phyloP scores from a whole-genome alignment of 352 stramenopile species.

The Phytopythium aichiense region DNA sequence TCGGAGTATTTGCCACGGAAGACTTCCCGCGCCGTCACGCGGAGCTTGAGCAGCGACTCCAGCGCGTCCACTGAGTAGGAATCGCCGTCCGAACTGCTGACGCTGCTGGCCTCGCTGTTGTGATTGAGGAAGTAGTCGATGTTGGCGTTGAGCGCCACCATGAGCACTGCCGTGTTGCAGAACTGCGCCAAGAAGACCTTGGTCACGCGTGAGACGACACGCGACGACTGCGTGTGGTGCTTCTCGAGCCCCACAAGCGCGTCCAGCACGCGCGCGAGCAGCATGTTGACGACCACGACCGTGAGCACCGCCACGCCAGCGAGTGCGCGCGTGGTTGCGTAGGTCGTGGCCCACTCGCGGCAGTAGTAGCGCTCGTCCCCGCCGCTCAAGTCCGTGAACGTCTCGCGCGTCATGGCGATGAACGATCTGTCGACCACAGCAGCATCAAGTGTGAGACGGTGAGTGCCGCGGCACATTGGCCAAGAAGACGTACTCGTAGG shows the following conservation, averaged over 20 bases:
- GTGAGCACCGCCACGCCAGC: slow-evolving; percentile 62
- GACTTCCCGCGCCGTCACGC: not conserved
- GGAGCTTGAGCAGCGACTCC: slow-evolving; percentile 38
- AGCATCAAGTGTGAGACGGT: not conserved
- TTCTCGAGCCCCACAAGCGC: slow-evolving; percentile 71
- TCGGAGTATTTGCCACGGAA: slow-evolving; percentile 69
- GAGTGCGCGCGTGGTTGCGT: slow-evolving; percentile 62
- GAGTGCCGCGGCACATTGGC: not conserved
- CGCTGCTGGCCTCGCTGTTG: not conserved
- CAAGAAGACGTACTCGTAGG: slow-evolving; percentile 24
- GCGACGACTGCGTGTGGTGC: slow-evolving; percentile 71
- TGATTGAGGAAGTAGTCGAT: slow-evolving; percentile 50
- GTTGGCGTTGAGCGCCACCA: slow-evolving; percentile 82
- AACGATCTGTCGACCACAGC: slow-evolving; percentile 33
- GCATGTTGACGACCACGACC: slow-evolving; percentile 65
- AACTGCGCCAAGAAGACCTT: slow-evolving; percentile 83
- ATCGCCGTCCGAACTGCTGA: slow-evolving; percentile 3
- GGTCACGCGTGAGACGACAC: slow-evolving; percentile 64
- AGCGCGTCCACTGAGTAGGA: slow-evolving; percentile 25
- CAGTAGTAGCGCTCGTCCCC: slow-evolving; percentile 40
- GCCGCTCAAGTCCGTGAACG: slow-evolving; percentile 37
- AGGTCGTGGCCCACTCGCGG: slow-evolving; percentile 63
- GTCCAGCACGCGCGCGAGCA: slow-evolving; percentile 63
- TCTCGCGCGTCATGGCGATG: slow-evolving; percentile 50
- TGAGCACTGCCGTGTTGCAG: slow-evolving; percentile 74